Conservation (phyloP, 805 yeast genomes). For the Pichia californica region DNA sequence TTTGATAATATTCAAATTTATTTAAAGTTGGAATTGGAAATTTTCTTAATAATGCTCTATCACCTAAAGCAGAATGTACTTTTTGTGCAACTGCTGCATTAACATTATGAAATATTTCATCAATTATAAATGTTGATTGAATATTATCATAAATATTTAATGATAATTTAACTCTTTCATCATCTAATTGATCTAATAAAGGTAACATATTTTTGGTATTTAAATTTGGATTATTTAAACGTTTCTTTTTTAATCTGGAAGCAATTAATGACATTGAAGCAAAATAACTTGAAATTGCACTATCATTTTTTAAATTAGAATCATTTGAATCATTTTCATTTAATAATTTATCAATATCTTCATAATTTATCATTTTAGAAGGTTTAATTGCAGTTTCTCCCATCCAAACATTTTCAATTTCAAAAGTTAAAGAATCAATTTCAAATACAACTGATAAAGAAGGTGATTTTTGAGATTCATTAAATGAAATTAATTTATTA, state of each 20-base stretch:
- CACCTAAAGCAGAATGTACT: slow-evolving; percentile 70
- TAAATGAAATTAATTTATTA: slow-evolving; percentile 54
- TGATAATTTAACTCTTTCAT: slow-evolving; percentile 67
- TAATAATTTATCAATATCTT: slow-evolving; percentile 48
- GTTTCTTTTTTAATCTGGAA: slow-evolving; percentile 60
- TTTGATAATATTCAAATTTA: slow-evolving; percentile 72
- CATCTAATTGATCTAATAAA: slow-evolving; percentile 75
- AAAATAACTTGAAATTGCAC: slow-evolving; percentile 55
- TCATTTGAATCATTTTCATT: slow-evolving; percentile 20
- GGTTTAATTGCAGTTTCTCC: slow-evolving; percentile 68
- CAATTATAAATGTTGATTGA: slow-evolving; percentile 49
- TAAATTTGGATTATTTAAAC: slow-evolving; percentile 46
- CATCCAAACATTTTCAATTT: slow-evolving; percentile 69
- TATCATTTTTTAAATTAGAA: slow-evolving; percentile 34
- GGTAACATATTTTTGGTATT: slow-evolving; percentile 50
- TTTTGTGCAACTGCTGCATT: slow-evolving; percentile 82
- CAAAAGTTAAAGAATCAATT: slow-evolving; percentile 64
- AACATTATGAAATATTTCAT: slow-evolving; percentile 74
- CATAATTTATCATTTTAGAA: slow-evolving; percentile 48
- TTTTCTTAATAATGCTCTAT: slow-evolving; percentile 76
- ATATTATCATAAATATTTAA: slow-evolving; percentile 66
- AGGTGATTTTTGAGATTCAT: slow-evolving; percentile 51
- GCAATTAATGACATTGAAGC: slow-evolving; percentile 60
- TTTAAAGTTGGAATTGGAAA: slow-evolving; percentile 79
- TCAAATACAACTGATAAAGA: slow-evolving; percentile 76